Conservation (phyloP, 148 eudicot species). For the Persicaria maculosa region DNA sequence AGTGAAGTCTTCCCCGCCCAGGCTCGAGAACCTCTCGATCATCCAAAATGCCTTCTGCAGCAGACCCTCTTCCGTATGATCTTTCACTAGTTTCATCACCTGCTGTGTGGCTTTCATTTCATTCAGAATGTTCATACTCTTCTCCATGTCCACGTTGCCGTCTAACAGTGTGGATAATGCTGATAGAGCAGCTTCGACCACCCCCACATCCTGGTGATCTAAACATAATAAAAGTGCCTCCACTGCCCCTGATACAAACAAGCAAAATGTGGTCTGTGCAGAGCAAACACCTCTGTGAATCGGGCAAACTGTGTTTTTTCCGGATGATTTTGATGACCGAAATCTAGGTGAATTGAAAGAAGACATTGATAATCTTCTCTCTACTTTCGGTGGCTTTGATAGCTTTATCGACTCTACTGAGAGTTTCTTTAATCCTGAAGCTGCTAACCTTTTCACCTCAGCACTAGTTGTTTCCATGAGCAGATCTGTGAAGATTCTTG, state of each 20-base stretch:
- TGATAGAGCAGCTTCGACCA: not conserved
- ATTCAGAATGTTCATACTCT: not conserved
- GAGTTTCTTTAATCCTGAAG: slow-evolving; percentile 65
- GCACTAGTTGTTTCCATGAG: slow-evolving; percentile 47
- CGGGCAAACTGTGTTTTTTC: slow-evolving; percentile 5
- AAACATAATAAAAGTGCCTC: not conserved
- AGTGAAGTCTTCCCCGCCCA: not conserved
- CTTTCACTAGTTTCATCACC: slow-evolving; percentile 4
- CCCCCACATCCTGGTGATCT: slow-evolving; percentile 7
- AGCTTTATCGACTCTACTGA: slow-evolving; percentile 46
- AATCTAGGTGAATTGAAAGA: not conserved
- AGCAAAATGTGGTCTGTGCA: slow-evolving; percentile 9
- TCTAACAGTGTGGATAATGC: slow-evolving; percentile 5
- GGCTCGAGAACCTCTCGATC: slow-evolving; percentile 2
- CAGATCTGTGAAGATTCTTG: slow-evolving; percentile 47
- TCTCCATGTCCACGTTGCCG: slow-evolving; percentile 4
- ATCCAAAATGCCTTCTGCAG: slow-evolving; percentile 12
- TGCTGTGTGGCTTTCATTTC: slow-evolving; percentile 3
- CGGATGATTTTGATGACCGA: slow-evolving; percentile 1
- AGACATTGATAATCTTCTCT: slow-evolving; percentile 2
- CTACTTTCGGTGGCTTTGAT: slow-evolving; percentile 43
- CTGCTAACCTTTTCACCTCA: slow-evolving; percentile 60
- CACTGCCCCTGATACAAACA: slow-evolving; percentile 5
- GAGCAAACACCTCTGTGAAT: slow-evolving; percentile 12
- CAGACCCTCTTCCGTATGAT: slow-evolving; percentile 7